Base-by-base conservation (phyloP, 805 yeast species). In the Isabelozyma heimii region DNA sequence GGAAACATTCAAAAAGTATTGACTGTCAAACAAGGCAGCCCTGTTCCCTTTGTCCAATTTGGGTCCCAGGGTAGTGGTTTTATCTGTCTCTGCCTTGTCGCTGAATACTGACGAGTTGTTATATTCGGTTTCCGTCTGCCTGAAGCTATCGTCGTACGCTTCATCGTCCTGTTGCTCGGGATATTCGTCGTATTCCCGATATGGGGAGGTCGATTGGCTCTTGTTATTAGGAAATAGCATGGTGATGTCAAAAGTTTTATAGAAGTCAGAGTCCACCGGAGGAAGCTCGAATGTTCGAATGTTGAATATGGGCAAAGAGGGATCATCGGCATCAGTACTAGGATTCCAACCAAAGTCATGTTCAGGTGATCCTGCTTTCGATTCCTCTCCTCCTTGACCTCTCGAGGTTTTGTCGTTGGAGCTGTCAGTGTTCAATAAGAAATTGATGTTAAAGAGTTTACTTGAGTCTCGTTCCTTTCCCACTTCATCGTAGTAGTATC, bases 401-500 rank as follows among this genome's bases (percentile, higher is more conserved):
- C 38, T 1, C 12, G 37, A 14, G 2, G 26, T 8, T 6, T 24
- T 17, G 5, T 15, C 13, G 2, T 40, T 43, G 20, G 12, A n/a
- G 12, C n/a, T 30, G n/a, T 39, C 28, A 16, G 41, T 14, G 37
- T 52, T 52, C 20, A 53, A 44, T 12, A 53, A 42, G 24, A 47
- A 53, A 39, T 52, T 45, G 39, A 53, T 51, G 38, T 53, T 53
- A 24, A 49, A 37, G 5, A 47, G 26, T 37, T 46, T 41, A n/a
- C 27, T 28, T 30, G 35, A 16, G 10, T 37, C 41, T 20, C 40
- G 14, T 8, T 8, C 14, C 40, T 28, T 28, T 15, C 27, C 42
- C 6, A 10, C 37, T 3, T 46, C 42, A 20, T 42, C 26, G 16
- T 40, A 26, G 33, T 41, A 37, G 26, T 14, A 37, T 37, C 37